Evolutionary conservation across 2,329 filamentous ascomycete genomes (phyloP).

Genomic region (Eutypella sp.): DNA sequence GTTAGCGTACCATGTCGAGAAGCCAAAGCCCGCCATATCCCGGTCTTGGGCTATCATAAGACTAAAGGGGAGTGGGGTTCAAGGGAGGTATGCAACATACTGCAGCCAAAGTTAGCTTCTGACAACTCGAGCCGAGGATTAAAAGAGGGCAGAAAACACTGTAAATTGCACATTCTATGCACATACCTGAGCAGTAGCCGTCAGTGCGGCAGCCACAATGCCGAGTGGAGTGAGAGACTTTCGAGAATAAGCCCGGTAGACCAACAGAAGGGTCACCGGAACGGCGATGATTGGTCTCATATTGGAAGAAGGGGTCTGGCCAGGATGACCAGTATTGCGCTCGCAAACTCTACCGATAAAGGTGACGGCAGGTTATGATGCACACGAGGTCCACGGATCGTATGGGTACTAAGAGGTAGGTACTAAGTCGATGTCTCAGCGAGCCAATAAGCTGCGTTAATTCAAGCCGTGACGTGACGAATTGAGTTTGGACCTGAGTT

Average conservation of each 20-base stretch:
- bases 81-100: not conserved
- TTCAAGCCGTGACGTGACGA: not conserved
- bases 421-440: not conserved
- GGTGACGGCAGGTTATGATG: no score
- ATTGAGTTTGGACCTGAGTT: no score
- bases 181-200: constrained; percentile 62
- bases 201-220: constrained; percentile 65
- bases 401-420: not conserved
- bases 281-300: constrained; percentile 57
- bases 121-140: not conserved
- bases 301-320: not conserved
- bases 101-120: not conserved
- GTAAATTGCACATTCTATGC: not conserved
- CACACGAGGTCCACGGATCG: not conserved
- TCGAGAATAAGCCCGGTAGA: constrained; percentile 63
- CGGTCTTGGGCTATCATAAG: not conserved
- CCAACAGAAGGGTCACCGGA: constrained; percentile 54
- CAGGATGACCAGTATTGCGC: not conserved
- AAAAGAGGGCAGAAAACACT: no score
- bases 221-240: constrained; percentile 76
- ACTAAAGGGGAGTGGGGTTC: not conserved
- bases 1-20: not conserved
- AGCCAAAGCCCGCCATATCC: not conserved
- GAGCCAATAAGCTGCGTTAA: not conserved
- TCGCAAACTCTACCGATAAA: not conserved